Conservation (phyloP, 352 stramenopile genomes). For the Phytophthora ohioensis region DNA sequence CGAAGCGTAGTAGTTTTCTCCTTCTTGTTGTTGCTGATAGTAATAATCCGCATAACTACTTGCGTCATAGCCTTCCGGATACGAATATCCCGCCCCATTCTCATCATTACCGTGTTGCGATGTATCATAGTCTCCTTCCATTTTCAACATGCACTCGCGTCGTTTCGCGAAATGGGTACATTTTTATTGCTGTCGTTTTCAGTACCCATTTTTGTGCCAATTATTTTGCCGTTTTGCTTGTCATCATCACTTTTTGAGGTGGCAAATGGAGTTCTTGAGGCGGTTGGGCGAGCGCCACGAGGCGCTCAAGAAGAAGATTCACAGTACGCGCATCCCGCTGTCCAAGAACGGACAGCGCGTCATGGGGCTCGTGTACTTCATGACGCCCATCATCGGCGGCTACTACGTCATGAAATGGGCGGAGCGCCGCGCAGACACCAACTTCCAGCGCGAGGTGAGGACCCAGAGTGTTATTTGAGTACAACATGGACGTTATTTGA, state of each 20-base stretch:
- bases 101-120: neutral
- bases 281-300: slow-evolving; percentile 83
- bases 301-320: slow-evolving; percentile 92
- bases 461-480: neutral
- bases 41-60: slow-evolving; percentile 25
- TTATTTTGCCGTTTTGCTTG: neutral
- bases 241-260: slow-evolving; percentile 10
- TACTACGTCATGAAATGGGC: slow-evolving; percentile 95
- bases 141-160: slow-evolving; percentile 1
- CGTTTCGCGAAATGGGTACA: slow-evolving; percentile 13
- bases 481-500: neutral
- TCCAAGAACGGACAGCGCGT: slow-evolving; percentile 84
- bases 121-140: slow-evolving; percentile 12
- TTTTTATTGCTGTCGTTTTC: neutral
- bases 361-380: slow-evolving; percentile 94
- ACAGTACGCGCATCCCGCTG: slow-evolving; percentile 91
- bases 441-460: slow-evolving; percentile 77
- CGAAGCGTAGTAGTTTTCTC: slow-evolving; percentile 4
- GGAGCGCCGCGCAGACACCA: slow-evolving; percentile 70
- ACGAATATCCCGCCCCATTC: slow-evolving; percentile 1
- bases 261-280: slow-evolving; percentile 81
- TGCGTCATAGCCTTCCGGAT: slow-evolving; percentile 31
- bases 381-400: slow-evolving; percentile 84
- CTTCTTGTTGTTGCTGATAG: slow-evolving; percentile 14
- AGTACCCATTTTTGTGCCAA: neutral